Evolutionary conservation across 257 asterid genomes (phyloP), one percentile per base, ranked within the genome.

Genomic region (Solanum boliviense): DNA sequence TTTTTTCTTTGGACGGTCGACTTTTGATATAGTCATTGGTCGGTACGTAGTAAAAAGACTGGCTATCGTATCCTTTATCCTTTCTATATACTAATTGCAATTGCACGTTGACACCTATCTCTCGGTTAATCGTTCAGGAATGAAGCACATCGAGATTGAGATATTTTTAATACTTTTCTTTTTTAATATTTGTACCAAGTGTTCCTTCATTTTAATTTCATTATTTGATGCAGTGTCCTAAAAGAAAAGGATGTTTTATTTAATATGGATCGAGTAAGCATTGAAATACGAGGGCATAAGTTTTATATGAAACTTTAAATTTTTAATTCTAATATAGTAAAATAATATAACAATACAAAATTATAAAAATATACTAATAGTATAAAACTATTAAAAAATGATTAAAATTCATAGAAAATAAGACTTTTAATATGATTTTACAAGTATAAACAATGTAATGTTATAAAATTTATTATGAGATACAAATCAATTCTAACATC

Each of bases 1-100:
- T 93, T 91, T 71, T 91, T 91, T 92, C 91, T 93, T 85, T 91
- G 93, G 94, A 86, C 94, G 94, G 97, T 91, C 92, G 91, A 89
- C 35, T 27, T 70, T 71, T 31, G n/a, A 56, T 23, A 76, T 44
- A 23, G 39, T 78, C 39, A 27, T 27, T 81, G 41, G 27, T 46
- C 85, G 85, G 68, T 79, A 25, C 27, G 25, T 44, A 15, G 27
- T 79, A 27, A 79, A 79, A 81, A 44, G 39, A 81, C 41, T 16
- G 12, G 20, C 6, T 81, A 3, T 73, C 82, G 29, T 78, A 41
- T 79, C 65, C 35, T 79, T 25, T 41, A 79, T 27, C 84, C 85
- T 46, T 71, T 29, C 6, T 81, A n/a, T n/a, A n/a, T n/a, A 46
- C 29, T 29, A 81, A 46, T 46, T 13, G 4, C 29, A 27, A 39